Conservation (phyloP, 1,284 basidiomycete genomes). For the Cryptococcus sp. region DNA sequence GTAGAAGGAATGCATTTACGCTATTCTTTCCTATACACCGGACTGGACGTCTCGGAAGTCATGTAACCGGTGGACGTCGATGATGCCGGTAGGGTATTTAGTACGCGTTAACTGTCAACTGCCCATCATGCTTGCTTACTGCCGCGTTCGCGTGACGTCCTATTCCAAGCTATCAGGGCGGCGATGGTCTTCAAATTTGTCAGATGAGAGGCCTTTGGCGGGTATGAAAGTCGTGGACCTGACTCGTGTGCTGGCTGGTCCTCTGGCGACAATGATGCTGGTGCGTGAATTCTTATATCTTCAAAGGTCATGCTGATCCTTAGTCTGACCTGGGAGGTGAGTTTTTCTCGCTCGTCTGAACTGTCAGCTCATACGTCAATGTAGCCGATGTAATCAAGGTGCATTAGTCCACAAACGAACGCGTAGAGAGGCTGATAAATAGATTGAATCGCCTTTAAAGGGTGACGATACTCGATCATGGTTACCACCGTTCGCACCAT, state of each 20-base stretch:
- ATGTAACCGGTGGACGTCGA: neutral
- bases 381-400: constrained; percentile 78
- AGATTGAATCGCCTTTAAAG: constrained; percentile 70
- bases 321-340: constrained; percentile 20
- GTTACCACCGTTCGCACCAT: constrained; percentile 71
- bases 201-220: constrained; percentile 56
- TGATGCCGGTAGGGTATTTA: neutral
- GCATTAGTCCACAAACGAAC: constrained; percentile 14
- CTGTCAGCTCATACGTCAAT: neutral
- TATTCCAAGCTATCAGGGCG: too few relatives aligned
- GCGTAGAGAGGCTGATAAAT: constrained; percentile 4
- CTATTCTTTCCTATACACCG: too few relatives aligned
- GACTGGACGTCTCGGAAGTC: neutral
- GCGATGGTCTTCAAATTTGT: neutral
- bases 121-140: too few relatives aligned
- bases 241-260: constrained; percentile 83
- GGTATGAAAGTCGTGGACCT: constrained; percentile 82
- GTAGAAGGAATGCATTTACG: too few relatives aligned
- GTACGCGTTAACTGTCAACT: too few relatives aligned
- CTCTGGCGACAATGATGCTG: constrained; percentile 82
- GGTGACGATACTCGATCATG: constrained; percentile 91
- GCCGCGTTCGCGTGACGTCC: too few relatives aligned
- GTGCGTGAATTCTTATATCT: constrained; percentile 51
- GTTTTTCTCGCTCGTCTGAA: neutral
- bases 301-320: neutral